Evolutionary conservation across 306 rosid species (phyloP).

Genomic region (Fagus sylvatica): DNA sequence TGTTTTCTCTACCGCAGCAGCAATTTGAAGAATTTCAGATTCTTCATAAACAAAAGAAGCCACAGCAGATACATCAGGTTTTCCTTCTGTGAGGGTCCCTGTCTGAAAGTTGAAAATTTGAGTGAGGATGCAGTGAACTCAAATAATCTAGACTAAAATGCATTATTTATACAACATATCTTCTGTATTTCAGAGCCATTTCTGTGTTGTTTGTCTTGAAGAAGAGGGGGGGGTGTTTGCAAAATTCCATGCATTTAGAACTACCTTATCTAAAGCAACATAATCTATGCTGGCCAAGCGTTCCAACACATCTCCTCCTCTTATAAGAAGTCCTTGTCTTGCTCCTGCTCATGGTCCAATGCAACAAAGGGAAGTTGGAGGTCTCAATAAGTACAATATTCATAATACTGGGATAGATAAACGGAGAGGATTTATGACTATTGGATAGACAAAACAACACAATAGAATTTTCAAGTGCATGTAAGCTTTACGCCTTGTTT

Average conservation of each 20-base stretch:
- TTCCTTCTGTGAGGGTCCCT: conserved; percentile 96
- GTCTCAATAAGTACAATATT: neutral
- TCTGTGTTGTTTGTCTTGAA: neutral
- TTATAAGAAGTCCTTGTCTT: conserved; percentile 88
- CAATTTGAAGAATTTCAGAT: conserved; percentile 72
- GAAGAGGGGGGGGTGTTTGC: neutral
- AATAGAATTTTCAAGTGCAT: neutral
- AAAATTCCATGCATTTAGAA: conserved; percentile 6
- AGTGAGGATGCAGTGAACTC: conserved; percentile 25
- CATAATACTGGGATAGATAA: neutral
- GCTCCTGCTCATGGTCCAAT: conserved; percentile 66
- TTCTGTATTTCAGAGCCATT: neutral
- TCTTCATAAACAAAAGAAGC: conserved; percentile 65
- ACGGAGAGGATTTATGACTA: neutral
- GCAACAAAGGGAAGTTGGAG: conserved; percentile 10
- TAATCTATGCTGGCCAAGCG: conserved; percentile 76
- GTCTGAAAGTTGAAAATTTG: conserved; percentile 61
- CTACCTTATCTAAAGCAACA: conserved; percentile 89
- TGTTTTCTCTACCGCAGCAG: conserved; percentile 97
- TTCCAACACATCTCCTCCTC: conserved; percentile 96
- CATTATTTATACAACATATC: neutral
- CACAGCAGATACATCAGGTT: conserved; percentile 74
- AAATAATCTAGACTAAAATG: neutral
- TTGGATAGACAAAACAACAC: neutral
- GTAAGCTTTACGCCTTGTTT: neutral